Base-by-base conservation (phyloP, 1,139 yeast species). In the Blastobotrys persicus region DNA sequence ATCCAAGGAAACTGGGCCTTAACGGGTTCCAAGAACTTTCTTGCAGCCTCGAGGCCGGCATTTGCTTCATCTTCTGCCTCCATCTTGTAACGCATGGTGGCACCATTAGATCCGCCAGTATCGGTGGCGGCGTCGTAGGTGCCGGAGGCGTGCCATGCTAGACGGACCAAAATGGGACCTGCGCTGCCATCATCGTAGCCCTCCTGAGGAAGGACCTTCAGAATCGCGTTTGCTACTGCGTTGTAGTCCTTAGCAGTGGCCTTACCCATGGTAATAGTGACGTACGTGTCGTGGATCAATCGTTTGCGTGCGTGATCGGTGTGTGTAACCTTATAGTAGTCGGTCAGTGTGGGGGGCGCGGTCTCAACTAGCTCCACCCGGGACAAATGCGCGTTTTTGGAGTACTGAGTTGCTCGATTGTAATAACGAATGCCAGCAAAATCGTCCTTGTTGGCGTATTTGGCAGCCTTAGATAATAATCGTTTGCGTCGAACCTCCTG, bases 201-300 rank as follows among this genome's bases (percentile, higher is more conserved):
- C 51, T 84, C 82, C 34, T 86, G 88, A 54, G 82, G 79, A 38
- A 92, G 69, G 58, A 86, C 83, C 46, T 73, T 67, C 4, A 92
- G 88, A 67, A 91, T 88, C 34, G 81, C 92, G 60, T 88, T 87
- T 65, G 88, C 87, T 37, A 91, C 81, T 28, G 80, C 67, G 62
- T 85, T 92, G 69, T 85, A 89, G 55, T 86, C 72, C 34, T 61
- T 62, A 31, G 47, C 50, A 14, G 38, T 31, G 34, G 44, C 38
- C 38, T 32, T 42, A 4, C 19, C 41, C 41, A 37, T 37, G 4
- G 28, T 37, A 12, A 37, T 37, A 17, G 16, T 16, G 4, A 37
- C 19, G 28, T 37, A 37, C 28, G 41, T 37, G 31, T 37, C 41
- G 41, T 37, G 41, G 18, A 37, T 37, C 9, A 37, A 28, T 18